Percentiles rank a stretch among this genome's conserved stretches.
phyloP scores from a whole-genome alignment of 768 basidiomycete genomes.

The Russula abietina region DNA sequence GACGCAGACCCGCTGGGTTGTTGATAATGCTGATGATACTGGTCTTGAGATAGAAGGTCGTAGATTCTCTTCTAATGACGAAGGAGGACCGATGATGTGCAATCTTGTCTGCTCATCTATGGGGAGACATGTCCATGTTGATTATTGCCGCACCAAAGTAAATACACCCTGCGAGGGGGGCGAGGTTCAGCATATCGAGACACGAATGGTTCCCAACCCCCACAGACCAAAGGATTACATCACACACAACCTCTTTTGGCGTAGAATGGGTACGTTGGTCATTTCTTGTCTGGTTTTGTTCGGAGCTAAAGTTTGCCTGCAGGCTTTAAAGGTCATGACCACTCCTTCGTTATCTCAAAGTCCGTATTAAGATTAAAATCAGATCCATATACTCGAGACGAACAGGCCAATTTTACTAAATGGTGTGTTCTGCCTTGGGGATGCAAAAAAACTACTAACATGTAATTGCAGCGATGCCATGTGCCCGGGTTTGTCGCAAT shows the following conservation, averaged over 20 bases:
- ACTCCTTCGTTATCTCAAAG: not conserved
- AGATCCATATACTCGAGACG: slow-evolving; percentile 59
- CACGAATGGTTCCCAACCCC: slow-evolving; percentile 43
- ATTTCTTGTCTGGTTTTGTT: not conserved
- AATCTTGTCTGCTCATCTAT: slow-evolving; percentile 48
- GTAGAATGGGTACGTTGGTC: slow-evolving; percentile 43
- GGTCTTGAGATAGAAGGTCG: slow-evolving; percentile 49
- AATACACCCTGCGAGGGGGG: slow-evolving; percentile 36
- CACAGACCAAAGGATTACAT: slow-evolving; percentile 46
- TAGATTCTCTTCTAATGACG: slow-evolving; percentile 47
- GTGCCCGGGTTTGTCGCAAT: slow-evolving; percentile 39
- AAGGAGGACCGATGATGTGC: slow-evolving; percentile 61
- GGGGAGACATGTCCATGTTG: slow-evolving; percentile 54
- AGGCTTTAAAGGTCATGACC: slow-evolving; percentile 48
- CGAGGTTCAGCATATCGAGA: slow-evolving; percentile 43
- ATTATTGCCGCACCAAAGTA: slow-evolving; percentile 44
- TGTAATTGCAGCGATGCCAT: slow-evolving; percentile 39
- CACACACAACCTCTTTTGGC: slow-evolving; percentile 52
- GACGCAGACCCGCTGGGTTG: slow-evolving; percentile 50
- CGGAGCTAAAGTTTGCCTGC: not conserved
- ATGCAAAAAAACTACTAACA: not conserved
- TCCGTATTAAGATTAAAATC: not conserved
- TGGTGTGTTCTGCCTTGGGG: slow-evolving; percentile 37
- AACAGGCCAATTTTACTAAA: slow-evolving; percentile 46
- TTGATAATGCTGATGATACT: slow-evolving; percentile 47